Evolutionary conservation across 2,329 filamentous ascomycete genomes (phyloP).

Genomic region (Chaetomium globosum): DNA sequence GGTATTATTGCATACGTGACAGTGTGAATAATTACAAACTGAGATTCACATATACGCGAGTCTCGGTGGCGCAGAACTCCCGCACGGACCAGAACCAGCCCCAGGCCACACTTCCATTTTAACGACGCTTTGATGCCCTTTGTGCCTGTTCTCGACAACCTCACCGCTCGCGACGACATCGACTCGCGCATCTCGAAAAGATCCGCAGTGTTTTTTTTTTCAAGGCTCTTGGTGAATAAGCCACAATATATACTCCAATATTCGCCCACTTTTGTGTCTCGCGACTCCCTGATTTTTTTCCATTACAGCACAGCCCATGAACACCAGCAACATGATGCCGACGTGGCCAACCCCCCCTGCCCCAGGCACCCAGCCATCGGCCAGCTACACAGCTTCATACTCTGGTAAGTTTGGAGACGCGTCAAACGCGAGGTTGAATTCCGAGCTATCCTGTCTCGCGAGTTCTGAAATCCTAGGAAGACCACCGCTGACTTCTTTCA

Average conservation of each 20-base stretch:
- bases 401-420: conserved; percentile 24
- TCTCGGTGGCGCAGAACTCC: background rate
- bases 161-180: conserved; percentile 13
- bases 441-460: conserved; percentile 10
- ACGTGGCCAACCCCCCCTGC: conserved; percentile 41
- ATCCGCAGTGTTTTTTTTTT: background rate
- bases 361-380: conserved; percentile 48
- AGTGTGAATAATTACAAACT: background rate
- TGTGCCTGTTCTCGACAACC: background rate
- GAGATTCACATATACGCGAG: background rate
- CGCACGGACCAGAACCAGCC: background rate
- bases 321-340: conserved; percentile 40
- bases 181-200: background rate
- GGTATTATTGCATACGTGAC: background rate
- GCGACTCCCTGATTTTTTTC: background rate
- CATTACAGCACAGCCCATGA: conserved; percentile 16
- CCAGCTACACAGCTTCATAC: conserved; percentile 40
- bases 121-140: background rate
- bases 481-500: background rate
- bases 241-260: background rate
- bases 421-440: conserved; percentile 4
- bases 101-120: conserved; percentile 13
- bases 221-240: background rate
- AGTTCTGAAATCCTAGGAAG: background rate
- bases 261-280: background rate